Base-by-base conservation (phyloP, 2,329 filamentous ascomycete genomes). In the Westerdykella aurantiaca region DNA sequence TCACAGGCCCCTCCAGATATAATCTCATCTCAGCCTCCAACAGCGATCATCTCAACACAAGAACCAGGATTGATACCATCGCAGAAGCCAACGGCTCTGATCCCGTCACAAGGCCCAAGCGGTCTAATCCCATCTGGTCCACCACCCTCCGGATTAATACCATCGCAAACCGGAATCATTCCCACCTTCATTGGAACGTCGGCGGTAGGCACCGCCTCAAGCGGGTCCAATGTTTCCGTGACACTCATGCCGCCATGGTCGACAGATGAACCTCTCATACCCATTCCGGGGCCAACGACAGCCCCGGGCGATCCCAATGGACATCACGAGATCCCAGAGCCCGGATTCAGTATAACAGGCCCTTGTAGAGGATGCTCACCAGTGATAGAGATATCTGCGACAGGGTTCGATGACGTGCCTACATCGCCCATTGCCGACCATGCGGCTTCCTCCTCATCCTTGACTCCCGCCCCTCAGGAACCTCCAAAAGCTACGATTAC, bases 321-420 rank as follows among this genome's bases (percentile, higher is more conserved):
- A 9, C 60, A 62, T 39, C 55, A 62, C 44, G 61, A 64, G 33
- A 58, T 63, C 18, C 50, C 55, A 6, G 60, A 63, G 43, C 60
- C 58, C 23, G 52, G 60, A 23, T 57, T 63, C 35, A 57, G 47
- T 34, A 48, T 45, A 18, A 64, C 61, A 7, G 47, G 47, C 17
- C 45, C 52, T 1, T 64, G 61, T 39, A 45, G 45, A 45, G 53
- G 55, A 42, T 64, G 59, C 38, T 56, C 56, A 18, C 58, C 60
- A 2, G 45, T 60, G n/a, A 45, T 61, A 31, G 52, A 61, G 39
- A 52, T 63, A 7, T 45, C 55, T 3, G 57, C 49, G 7, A 55
- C 56, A 29, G 59, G 60, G 1, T 60, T 54, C 49, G 39, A 55
- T 18, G 51, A 56, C 31, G 39, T 10, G n/a, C 42, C 6, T 41